Evolutionary conservation across 805 yeast species (phyloP).

Genomic region (Lipomyces yamadae): DNA sequence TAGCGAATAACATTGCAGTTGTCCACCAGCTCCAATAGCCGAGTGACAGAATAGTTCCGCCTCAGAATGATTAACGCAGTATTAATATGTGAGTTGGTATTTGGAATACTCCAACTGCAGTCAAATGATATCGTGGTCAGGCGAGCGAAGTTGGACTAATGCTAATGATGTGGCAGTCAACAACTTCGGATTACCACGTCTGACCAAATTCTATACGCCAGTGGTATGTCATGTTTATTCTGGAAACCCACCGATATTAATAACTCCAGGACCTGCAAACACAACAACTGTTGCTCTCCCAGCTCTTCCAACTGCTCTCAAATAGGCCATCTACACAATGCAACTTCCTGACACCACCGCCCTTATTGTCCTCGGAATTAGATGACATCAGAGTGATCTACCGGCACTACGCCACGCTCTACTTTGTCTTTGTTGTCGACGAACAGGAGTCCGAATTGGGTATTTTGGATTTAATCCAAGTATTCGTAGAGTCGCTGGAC

Average conservation of each 20-base stretch:
- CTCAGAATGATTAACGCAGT: constrained; percentile 84
- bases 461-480: constrained; percentile 90
- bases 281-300: constrained; percentile 77
- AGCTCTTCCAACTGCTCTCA: constrained; percentile 77
- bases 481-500: constrained; percentile 93
- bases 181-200: constrained; percentile 85
- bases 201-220: constrained; percentile 90
- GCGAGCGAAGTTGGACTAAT: no score
- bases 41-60: background rate
- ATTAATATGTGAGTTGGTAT: constrained; percentile 64
- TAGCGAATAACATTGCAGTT: background rate
- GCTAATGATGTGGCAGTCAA: constrained; percentile 58
- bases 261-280: constrained; percentile 66
- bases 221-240: constrained; percentile 47
- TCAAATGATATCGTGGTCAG: background rate
- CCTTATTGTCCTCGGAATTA: constrained; percentile 59
- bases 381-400: constrained; percentile 84
- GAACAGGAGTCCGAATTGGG: constrained; percentile 95
- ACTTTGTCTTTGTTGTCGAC: constrained; percentile 93
- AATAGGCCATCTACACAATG: constrained; percentile 77
- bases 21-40: background rate
- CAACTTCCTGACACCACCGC: constrained; percentile 88
- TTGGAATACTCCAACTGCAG: constrained; percentile 1
- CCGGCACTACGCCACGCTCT: constrained; percentile 93
- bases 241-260: background rate